Percentiles rank a stretch among this genome's conserved stretches.
Conservation (phyloP, 768 basidiomycete species). For the Podaxis sp. region DNA sequence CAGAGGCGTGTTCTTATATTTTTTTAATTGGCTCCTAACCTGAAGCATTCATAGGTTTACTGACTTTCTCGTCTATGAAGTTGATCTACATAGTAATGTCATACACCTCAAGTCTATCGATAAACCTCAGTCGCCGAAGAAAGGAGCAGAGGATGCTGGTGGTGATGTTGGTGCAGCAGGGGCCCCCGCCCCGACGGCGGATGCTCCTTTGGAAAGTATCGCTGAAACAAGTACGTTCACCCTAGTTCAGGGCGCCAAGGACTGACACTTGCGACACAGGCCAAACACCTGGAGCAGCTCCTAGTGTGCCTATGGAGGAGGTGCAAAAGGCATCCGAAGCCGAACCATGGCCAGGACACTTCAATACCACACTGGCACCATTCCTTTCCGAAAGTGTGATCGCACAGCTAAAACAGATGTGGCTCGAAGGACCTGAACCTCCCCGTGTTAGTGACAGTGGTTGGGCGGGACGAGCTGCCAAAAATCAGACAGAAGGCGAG, state of each 20-base stretch:
- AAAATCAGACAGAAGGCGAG: conserved; percentile 22
- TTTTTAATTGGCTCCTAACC: background rate
- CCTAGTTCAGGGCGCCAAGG: background rate
- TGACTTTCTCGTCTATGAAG: conserved; percentile 93
- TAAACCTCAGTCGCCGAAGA: conserved; percentile 58
- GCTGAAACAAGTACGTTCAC: background rate
- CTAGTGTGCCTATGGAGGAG: conserved; percentile 3
- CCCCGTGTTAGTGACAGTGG: conserved; percentile 71
- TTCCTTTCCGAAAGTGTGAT: conserved; percentile 65
- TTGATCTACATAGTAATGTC: conserved; percentile 75
- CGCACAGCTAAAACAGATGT: conserved; percentile 63
- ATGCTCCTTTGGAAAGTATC: conserved; percentile 18
- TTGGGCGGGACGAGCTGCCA: conserved; percentile 54
- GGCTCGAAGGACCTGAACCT: conserved; percentile 76
- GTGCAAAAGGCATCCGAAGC: conserved; percentile 15
- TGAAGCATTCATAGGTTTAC: conserved; percentile 64
- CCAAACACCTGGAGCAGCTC: background rate
- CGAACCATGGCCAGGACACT: conserved; percentile 66
- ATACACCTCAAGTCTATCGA: conserved; percentile 77
- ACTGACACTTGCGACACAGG: conserved; percentile 7
- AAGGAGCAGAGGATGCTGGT: conserved; percentile 19
- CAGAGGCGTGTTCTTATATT: conserved; percentile 61
- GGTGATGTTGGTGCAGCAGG: conserved; percentile 8
- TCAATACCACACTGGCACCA: conserved; percentile 48
- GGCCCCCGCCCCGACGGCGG: conserved; percentile 16